Evolutionary conservation across 768 basidiomycete genomes (phyloP).

Genomic region (Leccinum imitatum): DNA sequence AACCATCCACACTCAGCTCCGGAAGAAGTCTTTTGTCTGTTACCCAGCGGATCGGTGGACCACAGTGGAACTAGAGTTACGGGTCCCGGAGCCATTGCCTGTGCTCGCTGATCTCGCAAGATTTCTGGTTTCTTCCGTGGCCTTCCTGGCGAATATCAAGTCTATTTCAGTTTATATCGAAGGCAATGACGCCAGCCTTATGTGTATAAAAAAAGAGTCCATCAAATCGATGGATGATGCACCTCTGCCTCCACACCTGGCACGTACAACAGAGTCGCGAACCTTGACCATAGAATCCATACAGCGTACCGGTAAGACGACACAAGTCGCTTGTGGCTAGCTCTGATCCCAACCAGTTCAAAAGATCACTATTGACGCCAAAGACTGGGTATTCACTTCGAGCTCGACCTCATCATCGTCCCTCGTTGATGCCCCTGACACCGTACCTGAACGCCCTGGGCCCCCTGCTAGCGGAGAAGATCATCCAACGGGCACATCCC

Average conservation of each 20-base stretch:
- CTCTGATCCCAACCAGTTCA: conserved; percentile 11
- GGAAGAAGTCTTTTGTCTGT: background rate
- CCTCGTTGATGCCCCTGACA: background rate
- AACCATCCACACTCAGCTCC: conserved; percentile 7
- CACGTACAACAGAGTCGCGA: background rate
- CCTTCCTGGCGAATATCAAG: conserved; percentile 5
- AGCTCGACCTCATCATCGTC: background rate
- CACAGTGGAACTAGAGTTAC: conserved; percentile 9
- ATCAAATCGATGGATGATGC: background rate
- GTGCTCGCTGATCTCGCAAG: conserved; percentile 8
- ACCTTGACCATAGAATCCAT: conserved; percentile 7
- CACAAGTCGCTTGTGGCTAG: background rate
- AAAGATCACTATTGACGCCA: conserved; percentile 6
- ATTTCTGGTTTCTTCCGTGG: conserved; percentile 14
- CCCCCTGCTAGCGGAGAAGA: background rate
- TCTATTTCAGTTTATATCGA: conserved; percentile 10
- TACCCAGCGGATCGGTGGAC: background rate
- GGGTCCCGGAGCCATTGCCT: conserved; percentile 5
- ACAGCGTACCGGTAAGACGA: conserved; percentile 6
- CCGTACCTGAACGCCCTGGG: background rate
- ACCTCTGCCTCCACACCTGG: conserved; percentile 3
- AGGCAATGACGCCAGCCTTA: background rate
- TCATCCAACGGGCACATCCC: background rate
- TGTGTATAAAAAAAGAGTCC: conserved; percentile 3
- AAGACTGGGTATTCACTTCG: conserved; percentile 6